Percentiles rank a stretch among this genome's conserved stretches.
phyloP scores from a whole-genome alignment of 2,329 filamentous ascomycete genomes.

The Beauveria caledonica region DNA sequence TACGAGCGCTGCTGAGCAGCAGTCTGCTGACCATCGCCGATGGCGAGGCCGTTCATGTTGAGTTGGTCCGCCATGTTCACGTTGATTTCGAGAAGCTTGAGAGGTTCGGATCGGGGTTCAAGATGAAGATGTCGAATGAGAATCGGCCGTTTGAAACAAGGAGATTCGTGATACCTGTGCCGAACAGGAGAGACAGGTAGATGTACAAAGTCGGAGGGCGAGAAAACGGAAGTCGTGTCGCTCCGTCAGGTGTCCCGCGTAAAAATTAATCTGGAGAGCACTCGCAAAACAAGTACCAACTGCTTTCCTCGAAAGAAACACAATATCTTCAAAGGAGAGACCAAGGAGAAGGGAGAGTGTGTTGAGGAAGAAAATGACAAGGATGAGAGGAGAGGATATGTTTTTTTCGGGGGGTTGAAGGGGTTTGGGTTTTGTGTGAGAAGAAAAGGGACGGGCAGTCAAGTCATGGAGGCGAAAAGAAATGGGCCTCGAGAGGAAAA shows the following conservation, averaged over 20 bases:
- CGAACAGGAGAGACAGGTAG: slow-evolving; percentile 12
- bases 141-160: slow-evolving; percentile 19
- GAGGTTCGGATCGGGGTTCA: slow-evolving; percentile 14
- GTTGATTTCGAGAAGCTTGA: slow-evolving; percentile 16
- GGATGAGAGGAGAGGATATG: slow-evolving; percentile 18
- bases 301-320: slow-evolving; percentile 35
- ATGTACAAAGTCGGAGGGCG: slow-evolving; percentile 7
- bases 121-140: not conserved
- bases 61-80: slow-evolving; percentile 72
- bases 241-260: slow-evolving; percentile 25
- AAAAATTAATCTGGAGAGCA: slow-evolving; percentile 21
- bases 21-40: slow-evolving; percentile 37
- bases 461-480: slow-evolving; percentile 21
- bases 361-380: slow-evolving; percentile 22
- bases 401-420: slow-evolving; percentile 12
- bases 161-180: slow-evolving; percentile 21
- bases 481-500: slow-evolving; percentile 13
- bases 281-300: slow-evolving; percentile 24
- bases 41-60: slow-evolving; percentile 68
- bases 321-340: slow-evolving; percentile 40
- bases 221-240: slow-evolving; percentile 24
- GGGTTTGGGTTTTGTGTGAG: slow-evolving; percentile 24
- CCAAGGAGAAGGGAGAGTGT: slow-evolving; percentile 30
- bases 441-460: slow-evolving; percentile 13
- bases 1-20: slow-evolving; percentile 52